Percentiles rank a stretch among this genome's conserved stretches.
Evolutionary conservation across 306 rosid species (phyloP).

Genomic region (Begonia peltatifolia): DNA sequence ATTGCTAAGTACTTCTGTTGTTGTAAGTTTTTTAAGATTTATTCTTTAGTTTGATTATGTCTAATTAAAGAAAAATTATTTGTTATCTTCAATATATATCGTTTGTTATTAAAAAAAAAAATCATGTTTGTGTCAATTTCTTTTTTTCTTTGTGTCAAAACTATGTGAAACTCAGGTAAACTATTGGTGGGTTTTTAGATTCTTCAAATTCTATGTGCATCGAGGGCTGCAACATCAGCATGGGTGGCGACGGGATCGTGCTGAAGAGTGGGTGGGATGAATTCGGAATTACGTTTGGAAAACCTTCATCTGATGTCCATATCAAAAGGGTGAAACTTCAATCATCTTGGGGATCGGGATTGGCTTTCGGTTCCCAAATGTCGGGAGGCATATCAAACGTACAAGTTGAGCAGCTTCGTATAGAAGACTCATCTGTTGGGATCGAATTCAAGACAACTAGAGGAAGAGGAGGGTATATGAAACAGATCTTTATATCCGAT

Average conservation of each 20-base stretch:
- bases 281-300: slow-evolving; percentile 40
- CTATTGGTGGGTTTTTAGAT: slow-evolving; percentile 20
- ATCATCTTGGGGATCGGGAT: slow-evolving; percentile 38
- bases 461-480: slow-evolving; percentile 59
- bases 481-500: slow-evolving; percentile 22
- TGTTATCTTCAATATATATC: no score
- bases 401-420: slow-evolving; percentile 22
- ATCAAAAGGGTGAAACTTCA: slow-evolving; percentile 28
- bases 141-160: no score
- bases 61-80: no score
- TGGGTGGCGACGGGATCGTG: slow-evolving; percentile 42
- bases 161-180: no score
- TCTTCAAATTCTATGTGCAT: slow-evolving; percentile 48
- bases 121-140: no score
- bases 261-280: slow-evolving; percentile 78
- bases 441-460: slow-evolving; percentile 35
- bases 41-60: no score
- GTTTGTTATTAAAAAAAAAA: no score
- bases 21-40: no score
- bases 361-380: slow-evolving; percentile 59
- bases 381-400: slow-evolving; percentile 49
- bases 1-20: no score
- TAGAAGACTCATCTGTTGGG: slow-evolving; percentile 28
- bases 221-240: slow-evolving; percentile 41
- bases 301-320: slow-evolving; percentile 34